phyloP scores from a whole-genome alignment of 139 green algal species.

The Volvox africanus region DNA sequence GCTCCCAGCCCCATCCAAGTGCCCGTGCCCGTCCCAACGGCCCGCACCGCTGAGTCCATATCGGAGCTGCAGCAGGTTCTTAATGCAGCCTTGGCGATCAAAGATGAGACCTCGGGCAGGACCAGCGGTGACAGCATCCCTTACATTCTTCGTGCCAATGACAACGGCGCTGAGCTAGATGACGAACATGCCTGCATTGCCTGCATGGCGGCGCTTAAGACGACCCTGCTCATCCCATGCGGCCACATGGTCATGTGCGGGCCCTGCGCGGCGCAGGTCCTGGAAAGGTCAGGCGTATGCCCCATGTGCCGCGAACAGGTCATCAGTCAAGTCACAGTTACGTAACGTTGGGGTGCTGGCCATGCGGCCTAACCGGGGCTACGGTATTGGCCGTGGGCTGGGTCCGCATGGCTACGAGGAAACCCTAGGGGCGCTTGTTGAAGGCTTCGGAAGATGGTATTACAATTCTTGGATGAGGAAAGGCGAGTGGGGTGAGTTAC shows the following conservation, averaged over 20 bases:
- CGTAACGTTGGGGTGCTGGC: background rate
- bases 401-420: background rate
- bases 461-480: too few relatives aligned
- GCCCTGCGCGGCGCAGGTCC: background rate
- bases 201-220: slow-evolving; percentile 22
- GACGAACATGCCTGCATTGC: slow-evolving; percentile 29
- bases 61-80: background rate
- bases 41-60: slow-evolving; percentile 6
- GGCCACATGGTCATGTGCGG: slow-evolving; percentile 32
- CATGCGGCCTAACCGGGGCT: background rate
- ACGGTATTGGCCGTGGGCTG: background rate
- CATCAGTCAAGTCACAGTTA: background rate
- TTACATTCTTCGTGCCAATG: background rate
- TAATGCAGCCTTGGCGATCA: background rate
- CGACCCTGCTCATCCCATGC: slow-evolving; percentile 12
- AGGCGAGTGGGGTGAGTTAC: too few relatives aligned
- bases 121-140: background rate
- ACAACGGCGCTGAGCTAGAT: background rate
- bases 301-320: slow-evolving; percentile 17
- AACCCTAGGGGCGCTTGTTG: background rate
- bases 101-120: background rate
- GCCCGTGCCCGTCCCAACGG: background rate
- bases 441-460: background rate
- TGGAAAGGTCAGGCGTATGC: background rate
- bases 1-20: background rate